phyloP scores from a whole-genome alignment of 129 eudicot species.

The Logfia minima region DNA sequence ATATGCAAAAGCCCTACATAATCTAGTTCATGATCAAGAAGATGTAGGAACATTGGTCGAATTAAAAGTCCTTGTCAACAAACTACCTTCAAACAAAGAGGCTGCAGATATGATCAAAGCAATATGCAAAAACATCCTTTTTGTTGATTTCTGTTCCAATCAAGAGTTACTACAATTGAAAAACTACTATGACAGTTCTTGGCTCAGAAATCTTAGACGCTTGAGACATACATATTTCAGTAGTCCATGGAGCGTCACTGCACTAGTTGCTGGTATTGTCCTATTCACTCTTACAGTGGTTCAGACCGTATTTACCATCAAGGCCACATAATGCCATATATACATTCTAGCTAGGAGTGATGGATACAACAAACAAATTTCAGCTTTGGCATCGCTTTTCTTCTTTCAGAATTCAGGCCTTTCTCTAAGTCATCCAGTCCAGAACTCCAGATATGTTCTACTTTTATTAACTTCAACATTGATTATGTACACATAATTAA shows the following conservation, averaged over 20 bases:
- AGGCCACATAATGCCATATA: background rate
- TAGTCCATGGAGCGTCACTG: conserved; percentile 9
- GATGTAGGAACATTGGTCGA: conserved; percentile 2
- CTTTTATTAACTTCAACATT: too few relatives aligned
- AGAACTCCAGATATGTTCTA: too few relatives aligned
- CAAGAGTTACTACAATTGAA: background rate
- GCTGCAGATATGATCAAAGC: conserved; percentile 15
- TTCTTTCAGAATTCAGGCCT: too few relatives aligned
- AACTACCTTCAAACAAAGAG: background rate
- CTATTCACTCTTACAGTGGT: background rate
- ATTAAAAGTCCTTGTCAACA: background rate
- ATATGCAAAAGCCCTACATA: background rate
- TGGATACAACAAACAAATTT: too few relatives aligned
- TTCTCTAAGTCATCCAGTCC: too few relatives aligned
- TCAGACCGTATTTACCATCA: background rate
- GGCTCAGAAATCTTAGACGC: background rate
- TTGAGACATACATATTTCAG: conserved; percentile 5
- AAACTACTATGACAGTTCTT: background rate
- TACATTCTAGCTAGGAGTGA: background rate
- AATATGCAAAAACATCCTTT: conserved; percentile 3
- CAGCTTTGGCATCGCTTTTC: too few relatives aligned
- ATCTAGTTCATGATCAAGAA: background rate
- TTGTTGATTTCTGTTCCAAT: background rate
- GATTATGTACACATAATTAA: too few relatives aligned
- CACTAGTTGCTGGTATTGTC: conserved; percentile 1